Conservation (phyloP, 2,329 filamentous ascomycete genomes). For the Sarocladiaceae sp. region DNA sequence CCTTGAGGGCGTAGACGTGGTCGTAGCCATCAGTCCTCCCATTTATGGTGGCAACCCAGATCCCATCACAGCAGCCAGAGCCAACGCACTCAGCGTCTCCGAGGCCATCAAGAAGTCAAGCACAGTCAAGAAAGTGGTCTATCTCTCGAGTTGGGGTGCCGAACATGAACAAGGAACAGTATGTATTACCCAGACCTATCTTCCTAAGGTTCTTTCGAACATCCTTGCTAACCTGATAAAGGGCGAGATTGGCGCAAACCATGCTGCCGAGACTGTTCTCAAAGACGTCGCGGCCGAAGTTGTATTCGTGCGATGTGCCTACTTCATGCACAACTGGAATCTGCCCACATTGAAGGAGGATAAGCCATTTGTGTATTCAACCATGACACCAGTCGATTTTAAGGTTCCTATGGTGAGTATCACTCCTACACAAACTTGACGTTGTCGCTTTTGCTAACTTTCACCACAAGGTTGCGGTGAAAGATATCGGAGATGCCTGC, state of each 20-base stretch:
- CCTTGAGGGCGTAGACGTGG: constrained; percentile 23
- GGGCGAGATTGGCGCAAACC: constrained; percentile 33
- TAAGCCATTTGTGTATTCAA: constrained; percentile 27
- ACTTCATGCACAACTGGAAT: constrained; percentile 37
- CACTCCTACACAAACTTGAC: background rate
- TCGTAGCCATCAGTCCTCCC: constrained; percentile 28
- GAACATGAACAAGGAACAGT: constrained; percentile 28
- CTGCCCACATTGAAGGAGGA: constrained; percentile 21
- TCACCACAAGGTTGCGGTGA: constrained; percentile 15
- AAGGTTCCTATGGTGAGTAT: constrained; percentile 24
- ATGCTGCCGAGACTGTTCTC: constrained; percentile 25
- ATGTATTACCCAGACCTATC: constrained; percentile 10
- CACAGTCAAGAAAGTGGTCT: constrained; percentile 24
- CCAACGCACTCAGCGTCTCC: constrained; percentile 20
- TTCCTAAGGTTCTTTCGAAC: too few relatives aligned
- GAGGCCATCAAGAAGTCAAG: constrained; percentile 20
- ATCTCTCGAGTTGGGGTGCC: constrained; percentile 27
- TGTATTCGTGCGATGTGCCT: constrained; percentile 26
- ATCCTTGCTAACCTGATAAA: constrained; percentile 14
- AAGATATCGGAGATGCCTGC: constrained; percentile 18
- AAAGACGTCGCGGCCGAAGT: constrained; percentile 17
- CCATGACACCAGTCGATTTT: constrained; percentile 27
- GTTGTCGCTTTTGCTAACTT: background rate
- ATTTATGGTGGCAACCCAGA: constrained; percentile 16
- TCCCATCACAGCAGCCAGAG: background rate